A percentile compares a stretch with the other conserved stretches of the same genome.
These are phyloP conservation scores for Monosporozyma siamensis DNA, from an alignment of 805 yeast species.

Conservation along the genomic window DNA sequence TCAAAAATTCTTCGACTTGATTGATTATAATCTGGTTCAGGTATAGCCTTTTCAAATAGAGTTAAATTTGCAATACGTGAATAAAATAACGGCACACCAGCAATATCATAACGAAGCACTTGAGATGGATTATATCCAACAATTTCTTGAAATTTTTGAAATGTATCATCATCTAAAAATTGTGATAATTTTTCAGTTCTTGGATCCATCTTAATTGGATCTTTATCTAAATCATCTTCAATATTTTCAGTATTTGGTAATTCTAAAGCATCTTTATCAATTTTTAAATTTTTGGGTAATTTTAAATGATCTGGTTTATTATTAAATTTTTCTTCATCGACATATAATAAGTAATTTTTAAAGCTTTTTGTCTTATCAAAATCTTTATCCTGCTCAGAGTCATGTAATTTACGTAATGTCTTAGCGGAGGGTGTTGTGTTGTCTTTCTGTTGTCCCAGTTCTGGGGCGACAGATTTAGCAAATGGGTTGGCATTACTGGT, in stretches of 20 bases:
- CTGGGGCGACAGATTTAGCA: constrained; percentile 2
- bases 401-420: constrained; percentile 26
- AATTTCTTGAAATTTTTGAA: constrained; percentile 66
- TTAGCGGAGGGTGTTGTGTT: constrained; percentile 27
- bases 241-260: constrained; percentile 31
- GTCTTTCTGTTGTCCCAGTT: background rate
- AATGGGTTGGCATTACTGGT: constrained; percentile 23
- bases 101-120: constrained; percentile 74
- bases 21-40: constrained; percentile 55
- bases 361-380: constrained; percentile 29
- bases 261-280: constrained; percentile 43
- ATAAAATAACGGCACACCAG: constrained; percentile 70
- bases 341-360: constrained; percentile 59
- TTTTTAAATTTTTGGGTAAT: constrained; percentile 44
- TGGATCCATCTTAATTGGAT: constrained; percentile 29
- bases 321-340: constrained; percentile 61
- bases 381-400: constrained; percentile 16
- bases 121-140: constrained; percentile 80
- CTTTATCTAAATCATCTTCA: constrained; percentile 22
- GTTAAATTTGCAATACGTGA: constrained; percentile 35
- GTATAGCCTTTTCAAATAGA: constrained; percentile 33
- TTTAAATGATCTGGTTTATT: constrained; percentile 38
- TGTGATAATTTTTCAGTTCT: constrained; percentile 42
- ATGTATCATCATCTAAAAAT: constrained; percentile 63
- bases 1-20: constrained; percentile 59